Evolutionary conservation across 805 yeast species (phyloP).

Genomic region (Wickerhamiella vanderwaltii): DNA sequence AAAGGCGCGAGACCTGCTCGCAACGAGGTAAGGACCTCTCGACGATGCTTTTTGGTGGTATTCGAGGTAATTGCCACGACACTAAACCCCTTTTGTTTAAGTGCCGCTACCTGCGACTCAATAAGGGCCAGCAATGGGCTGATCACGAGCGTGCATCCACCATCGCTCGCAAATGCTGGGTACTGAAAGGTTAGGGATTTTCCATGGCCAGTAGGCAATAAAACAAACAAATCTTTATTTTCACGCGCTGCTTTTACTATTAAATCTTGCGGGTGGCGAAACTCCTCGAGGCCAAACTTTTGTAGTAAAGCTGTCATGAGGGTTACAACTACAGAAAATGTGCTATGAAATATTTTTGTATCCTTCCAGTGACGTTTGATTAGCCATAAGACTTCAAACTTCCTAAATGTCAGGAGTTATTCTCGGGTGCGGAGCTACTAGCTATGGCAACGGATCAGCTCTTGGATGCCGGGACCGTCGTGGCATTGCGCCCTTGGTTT

Average conservation of each 20-base stretch:
- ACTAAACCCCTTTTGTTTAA: slow-evolving; percentile 47
- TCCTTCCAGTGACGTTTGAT: slow-evolving; percentile 29
- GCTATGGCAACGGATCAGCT: slow-evolving; percentile 29
- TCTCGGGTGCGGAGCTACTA: slow-evolving; percentile 25
- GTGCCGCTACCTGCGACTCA: slow-evolving; percentile 89
- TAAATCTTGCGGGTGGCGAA: slow-evolving; percentile 22
- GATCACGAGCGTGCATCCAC: slow-evolving; percentile 71
- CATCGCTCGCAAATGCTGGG: slow-evolving; percentile 62
- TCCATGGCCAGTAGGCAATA: slow-evolving; percentile 99
- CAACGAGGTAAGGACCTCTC: slow-evolving; percentile 47
- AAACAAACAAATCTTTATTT: slow-evolving; percentile 78
- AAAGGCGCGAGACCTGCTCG: slow-evolving; percentile 60
- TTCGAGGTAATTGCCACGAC: slow-evolving; percentile 83
- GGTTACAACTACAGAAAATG: no score
- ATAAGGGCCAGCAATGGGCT: slow-evolving; percentile 90
- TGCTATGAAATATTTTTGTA: slow-evolving; percentile 17
- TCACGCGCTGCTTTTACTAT: slow-evolving; percentile 19
- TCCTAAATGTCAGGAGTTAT: slow-evolving; percentile 27
- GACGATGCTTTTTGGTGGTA: slow-evolving; percentile 48
- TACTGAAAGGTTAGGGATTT: slow-evolving; percentile 90
- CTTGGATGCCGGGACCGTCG: slow-evolving; percentile 25
- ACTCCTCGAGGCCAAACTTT: slow-evolving; percentile 18
- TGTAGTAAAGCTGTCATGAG: slow-evolving; percentile 10
- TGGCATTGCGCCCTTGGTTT: slow-evolving; percentile 28
- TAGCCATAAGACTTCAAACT: slow-evolving; percentile 26